phyloP scores from a whole-genome alignment of 2,329 filamentous ascomycete genomes.

The Orbilia blumenaviensis region DNA sequence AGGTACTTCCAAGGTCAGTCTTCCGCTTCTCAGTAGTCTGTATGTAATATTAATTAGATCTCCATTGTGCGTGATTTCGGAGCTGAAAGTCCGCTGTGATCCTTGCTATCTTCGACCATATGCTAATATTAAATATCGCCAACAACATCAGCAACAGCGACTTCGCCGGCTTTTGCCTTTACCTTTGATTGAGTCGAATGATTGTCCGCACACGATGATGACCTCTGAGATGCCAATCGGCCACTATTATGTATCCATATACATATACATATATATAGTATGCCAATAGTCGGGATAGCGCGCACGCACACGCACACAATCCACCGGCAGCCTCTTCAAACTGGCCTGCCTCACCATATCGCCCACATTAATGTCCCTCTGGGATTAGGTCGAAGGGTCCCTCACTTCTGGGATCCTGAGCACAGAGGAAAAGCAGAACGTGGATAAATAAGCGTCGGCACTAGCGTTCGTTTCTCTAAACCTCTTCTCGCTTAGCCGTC shows the following conservation, averaged over 20 bases:
- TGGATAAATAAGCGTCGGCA: constrained; percentile 45
- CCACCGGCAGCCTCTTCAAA: background rate
- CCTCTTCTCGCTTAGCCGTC: constrained; percentile 50
- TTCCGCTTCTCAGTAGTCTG: too few species aligned
- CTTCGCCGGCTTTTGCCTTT: too few species aligned
- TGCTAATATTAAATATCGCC: background rate
- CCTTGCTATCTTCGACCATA: background rate
- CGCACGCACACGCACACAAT: too few species aligned
- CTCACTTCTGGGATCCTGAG: constrained; percentile 17
- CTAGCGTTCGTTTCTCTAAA: constrained; percentile 31
- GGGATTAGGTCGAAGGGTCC: background rate
- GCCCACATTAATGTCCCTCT: background rate
- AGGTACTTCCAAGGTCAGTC: too few species aligned
- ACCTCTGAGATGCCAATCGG: too few species aligned
- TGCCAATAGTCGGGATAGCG: too few species aligned
- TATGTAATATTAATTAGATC: background rate
- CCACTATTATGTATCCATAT: background rate
- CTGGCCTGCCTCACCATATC: background rate
- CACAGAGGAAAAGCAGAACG: constrained; percentile 14
- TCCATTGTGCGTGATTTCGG: background rate
- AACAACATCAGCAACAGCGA: background rate
- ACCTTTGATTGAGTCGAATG: too few species aligned
- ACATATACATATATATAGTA: background rate
- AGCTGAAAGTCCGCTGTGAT: background rate
- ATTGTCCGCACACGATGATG: too few species aligned